These are phyloP conservation scores for Boletus vinaceobasis DNA, from an alignment of 768 basidiomycete genomes.

Conservation along the genomic window DNA sequence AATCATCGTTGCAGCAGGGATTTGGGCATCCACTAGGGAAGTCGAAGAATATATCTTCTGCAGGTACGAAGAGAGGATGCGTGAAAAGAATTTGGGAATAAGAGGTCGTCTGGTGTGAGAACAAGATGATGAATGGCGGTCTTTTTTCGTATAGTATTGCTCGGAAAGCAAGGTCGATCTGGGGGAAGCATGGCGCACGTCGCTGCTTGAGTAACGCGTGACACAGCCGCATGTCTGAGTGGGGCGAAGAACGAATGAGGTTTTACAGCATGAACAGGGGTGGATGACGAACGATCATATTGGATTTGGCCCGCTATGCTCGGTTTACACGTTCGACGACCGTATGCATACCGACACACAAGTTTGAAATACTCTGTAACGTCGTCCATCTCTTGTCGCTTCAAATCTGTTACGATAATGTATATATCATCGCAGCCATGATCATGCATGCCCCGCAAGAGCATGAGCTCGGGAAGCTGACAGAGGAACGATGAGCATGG, in stretches of 20 bases:
- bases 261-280: background rate
- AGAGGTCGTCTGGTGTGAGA: slow-evolving; percentile 76
- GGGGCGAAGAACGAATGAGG: slow-evolving; percentile 4
- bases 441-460: slow-evolving; percentile 78
- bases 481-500: slow-evolving; percentile 3
- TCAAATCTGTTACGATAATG: slow-evolving; percentile 76
- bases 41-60: slow-evolving; percentile 70
- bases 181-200: slow-evolving; percentile 77
- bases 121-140: slow-evolving; percentile 73
- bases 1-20: slow-evolving; percentile 75
- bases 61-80: slow-evolving; percentile 63
- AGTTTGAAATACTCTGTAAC: slow-evolving; percentile 76
- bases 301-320: slow-evolving; percentile 66
- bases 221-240: slow-evolving; percentile 59
- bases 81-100: slow-evolving; percentile 84
- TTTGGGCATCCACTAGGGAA: slow-evolving; percentile 79
- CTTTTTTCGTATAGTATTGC: slow-evolving; percentile 74
- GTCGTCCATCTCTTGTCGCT: slow-evolving; percentile 78
- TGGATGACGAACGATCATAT: slow-evolving; percentile 56
- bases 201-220: slow-evolving; percentile 65
- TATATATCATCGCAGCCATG: slow-evolving; percentile 74
- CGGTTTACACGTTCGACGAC: slow-evolving; percentile 56
- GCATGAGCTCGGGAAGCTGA: slow-evolving; percentile 76
- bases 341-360: slow-evolving; percentile 62
- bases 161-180: slow-evolving; percentile 74